Evolutionary conservation across 2,329 filamentous ascomycete genomes (phyloP).

Genomic region (Colletotrichum trifolii): DNA sequence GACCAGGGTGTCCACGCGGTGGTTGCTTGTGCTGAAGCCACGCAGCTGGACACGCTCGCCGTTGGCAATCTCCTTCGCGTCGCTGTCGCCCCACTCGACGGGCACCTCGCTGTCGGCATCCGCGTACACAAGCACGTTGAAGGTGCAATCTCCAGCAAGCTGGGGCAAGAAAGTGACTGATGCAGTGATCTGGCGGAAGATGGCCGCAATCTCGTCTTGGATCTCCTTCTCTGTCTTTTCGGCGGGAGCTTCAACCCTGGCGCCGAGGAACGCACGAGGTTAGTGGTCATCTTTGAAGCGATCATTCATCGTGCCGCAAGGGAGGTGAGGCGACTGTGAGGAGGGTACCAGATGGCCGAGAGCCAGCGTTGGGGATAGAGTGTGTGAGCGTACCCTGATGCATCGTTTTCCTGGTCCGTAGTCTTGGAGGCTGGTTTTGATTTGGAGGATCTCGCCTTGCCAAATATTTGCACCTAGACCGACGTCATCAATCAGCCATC

Average conservation of each 20-base stretch:
- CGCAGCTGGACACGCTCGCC: constrained; percentile 95
- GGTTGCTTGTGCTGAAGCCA: constrained; percentile 95
- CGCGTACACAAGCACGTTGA: constrained; percentile 98
- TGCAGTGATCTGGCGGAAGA: constrained; percentile 98
- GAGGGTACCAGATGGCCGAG: background rate
- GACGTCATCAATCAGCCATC: background rate
- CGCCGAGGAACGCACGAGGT: no score
- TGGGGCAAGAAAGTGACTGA: constrained; percentile 97
- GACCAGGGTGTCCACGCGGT: constrained; percentile 93
- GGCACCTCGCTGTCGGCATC: constrained; percentile 97
- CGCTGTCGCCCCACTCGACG: constrained; percentile 98
- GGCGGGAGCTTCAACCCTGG: constrained; percentile 43
- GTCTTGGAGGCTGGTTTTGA: constrained; percentile 61
- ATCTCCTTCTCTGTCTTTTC: constrained; percentile 95
- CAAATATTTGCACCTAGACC: constrained; percentile 52
- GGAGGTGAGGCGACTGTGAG: background rate
- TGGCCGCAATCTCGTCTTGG: constrained; percentile 93
- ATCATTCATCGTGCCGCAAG: no score
- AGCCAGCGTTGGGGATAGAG: background rate
- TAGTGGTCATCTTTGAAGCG: no score
- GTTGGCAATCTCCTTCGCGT: constrained; percentile 95
- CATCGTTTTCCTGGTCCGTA: constrained; percentile 77
- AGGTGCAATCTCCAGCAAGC: constrained; percentile 93
- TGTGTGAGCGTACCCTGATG: constrained; percentile 58
- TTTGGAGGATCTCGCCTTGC: constrained; percentile 50